Percentiles rank a stretch among this genome's conserved stretches.
These are phyloP conservation scores for Przewalskia tangutica DNA, from an alignment of 257 asterid species.

Conservation along the genomic window DNA sequence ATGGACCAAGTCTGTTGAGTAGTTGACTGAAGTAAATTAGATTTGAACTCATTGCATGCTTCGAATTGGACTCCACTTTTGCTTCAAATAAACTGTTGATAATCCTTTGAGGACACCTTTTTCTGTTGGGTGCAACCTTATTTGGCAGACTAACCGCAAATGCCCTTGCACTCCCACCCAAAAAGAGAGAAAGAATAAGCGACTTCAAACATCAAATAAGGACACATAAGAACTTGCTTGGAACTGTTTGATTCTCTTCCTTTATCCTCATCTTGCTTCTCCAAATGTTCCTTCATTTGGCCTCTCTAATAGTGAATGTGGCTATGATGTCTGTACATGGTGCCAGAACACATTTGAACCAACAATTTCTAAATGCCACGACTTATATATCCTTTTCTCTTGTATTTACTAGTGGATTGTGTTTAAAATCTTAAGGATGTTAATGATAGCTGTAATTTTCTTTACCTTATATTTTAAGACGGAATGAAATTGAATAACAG, in stretches of 20 bases:
- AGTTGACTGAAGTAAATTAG: neutral
- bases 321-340: neutral
- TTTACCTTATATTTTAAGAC: neutral
- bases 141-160: neutral
- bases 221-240: neutral
- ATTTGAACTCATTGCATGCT: neutral
- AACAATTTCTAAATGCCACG: neutral
- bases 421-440: neutral
- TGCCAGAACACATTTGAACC: neutral
- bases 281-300: neutral
- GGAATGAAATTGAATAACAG: neutral
- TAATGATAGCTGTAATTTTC: neutral
- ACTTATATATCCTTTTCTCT: neutral
- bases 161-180: neutral
- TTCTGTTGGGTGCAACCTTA: neutral
- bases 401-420: neutral
- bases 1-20: neutral
- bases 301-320: neutral
- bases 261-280: neutral
- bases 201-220: neutral
- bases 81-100: neutral
- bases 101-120: neutral
- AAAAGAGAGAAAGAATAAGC: neutral
- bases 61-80: neutral
- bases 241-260: neutral